Base-by-base conservation (phyloP, 2,329 filamentous ascomycete species). In the Clarireedia sp. region DNA sequence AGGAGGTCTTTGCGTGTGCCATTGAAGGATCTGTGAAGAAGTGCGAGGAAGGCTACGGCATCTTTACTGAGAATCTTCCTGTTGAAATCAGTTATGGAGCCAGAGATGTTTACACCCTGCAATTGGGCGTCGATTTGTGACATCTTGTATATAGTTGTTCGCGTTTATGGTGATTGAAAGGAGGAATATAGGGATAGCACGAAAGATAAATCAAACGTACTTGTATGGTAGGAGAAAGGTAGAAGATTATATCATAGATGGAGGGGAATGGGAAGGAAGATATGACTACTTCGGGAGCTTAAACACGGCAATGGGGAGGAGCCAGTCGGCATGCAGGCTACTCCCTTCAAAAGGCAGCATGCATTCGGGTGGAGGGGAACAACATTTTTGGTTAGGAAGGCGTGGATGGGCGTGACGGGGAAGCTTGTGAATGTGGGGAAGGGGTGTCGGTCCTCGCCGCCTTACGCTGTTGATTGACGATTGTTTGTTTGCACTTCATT, bases 21-120 rank as follows among this genome's bases (percentile, higher is more conserved):
- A 73, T 97, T 95, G 81, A 97, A 97, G 62, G 90, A 90, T 70
- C 92, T 87, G 77, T 99, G 94, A 67, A 99, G 83, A 62, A 96
- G 85, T 38, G 92, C 89, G 59, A 99, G 83, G 78, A 97, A 99
- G 60, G 90, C 87, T 62, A 89, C 85, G 55, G 92, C 92, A 63
- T 95, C 82, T 66, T 90, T 92, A 60, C 85, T 96, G 63, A 97
- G 82, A 71, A 99, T 95, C 79, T 95, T 92, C 75, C 83, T 84
- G 72, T 91, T 86, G 65, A 86, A 77, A 57, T 92, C 83, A 68
- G 83, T 84, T 69, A 97, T 76, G 60, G 81, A 73, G 68, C 90
- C 92, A 67, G 90, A 85, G 78, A 97, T 82, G 73, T 85, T 83
- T 69, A 96, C 91, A 73, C 90, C 90, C 72, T 90, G 85, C 64